Conservation (phyloP, 805 yeast genomes). For the Torulaspora microellipsoides region DNA sequence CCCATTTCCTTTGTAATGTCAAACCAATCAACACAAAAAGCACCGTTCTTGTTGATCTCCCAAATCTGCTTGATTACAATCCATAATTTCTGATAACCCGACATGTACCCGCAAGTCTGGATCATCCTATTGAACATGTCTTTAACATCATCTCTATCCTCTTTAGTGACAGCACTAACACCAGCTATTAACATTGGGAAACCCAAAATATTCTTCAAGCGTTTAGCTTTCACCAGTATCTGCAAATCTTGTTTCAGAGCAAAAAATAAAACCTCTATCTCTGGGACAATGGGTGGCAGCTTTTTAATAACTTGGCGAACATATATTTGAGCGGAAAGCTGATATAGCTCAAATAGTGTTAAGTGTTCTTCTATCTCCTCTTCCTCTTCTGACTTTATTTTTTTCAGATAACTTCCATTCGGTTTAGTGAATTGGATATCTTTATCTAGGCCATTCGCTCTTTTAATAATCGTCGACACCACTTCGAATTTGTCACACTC, state of each 20-base stretch:
- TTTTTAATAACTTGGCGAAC: constrained; percentile 1
- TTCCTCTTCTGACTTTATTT: not conserved
- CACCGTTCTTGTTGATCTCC: not conserved
- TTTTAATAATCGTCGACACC: not conserved
- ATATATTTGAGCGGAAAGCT: not conserved
- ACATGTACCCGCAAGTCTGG: not conserved
- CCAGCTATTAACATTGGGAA: constrained; percentile 1
- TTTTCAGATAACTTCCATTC: not conserved
- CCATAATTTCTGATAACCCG: not conserved
- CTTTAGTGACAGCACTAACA: not conserved
- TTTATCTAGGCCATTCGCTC: not conserved
- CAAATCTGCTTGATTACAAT: not conserved
- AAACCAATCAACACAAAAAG: constrained; percentile 1
- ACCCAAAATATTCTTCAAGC: not conserved
- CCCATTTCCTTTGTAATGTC: not conserved
- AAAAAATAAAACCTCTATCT: constrained; percentile 1
- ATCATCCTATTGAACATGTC: not conserved
- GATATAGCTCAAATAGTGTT: constrained; percentile 1
- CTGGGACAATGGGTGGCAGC: constrained; percentile 1
- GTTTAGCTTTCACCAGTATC: not conserved
- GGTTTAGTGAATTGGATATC: not conserved
- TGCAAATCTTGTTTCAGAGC: not conserved
- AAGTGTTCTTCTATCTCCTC: not conserved
- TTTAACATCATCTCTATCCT: not conserved
- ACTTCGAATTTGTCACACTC: constrained; percentile 1